Base-by-base conservation (phyloP, 805 yeast genomes). In the Zygosaccharomyces rouxii region DNA sequence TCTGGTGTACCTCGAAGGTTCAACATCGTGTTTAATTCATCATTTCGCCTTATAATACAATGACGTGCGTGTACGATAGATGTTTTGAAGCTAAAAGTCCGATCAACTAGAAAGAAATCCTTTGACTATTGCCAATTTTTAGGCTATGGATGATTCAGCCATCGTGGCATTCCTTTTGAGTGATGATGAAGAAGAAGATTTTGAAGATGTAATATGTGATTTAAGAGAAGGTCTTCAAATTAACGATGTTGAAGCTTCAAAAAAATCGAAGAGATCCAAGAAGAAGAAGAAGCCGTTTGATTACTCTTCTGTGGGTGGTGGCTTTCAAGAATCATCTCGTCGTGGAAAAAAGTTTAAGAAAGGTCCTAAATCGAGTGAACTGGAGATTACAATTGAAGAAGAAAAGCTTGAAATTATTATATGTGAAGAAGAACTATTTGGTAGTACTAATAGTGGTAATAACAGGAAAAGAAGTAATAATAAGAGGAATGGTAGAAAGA, bases 371-470 rank as follows among this genome's bases (percentile, higher is more conserved):
- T 14, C 33, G 6, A 39, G 31, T 23, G 7, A 18, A 16, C 5
- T 16, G 2, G 28, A 18, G 21, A 16, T 3, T 1, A 29, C 5
- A 7, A 18, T 29, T 29, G 33, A 30, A 18, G 42, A 44, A 23
- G 31, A 22, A 13, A 13, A 10, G 13, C 5, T 29, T 9, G 35
- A 31, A 31, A 14, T 38, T 21, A 41, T 28, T 14, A 38, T 30
- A 14, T 10, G 14, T 18, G 48, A 45, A 38, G 33, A 21, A 16
- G 44, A 45, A n/a, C 30, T 45, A n/a, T 45, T 45, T 38, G 29
- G 29, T 30, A 30, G 11, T 16, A 16, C 13, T 33, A 11, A 5
- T 14, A 5, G 21, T 14, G 11, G 11, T 7, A 33, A 14, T 13
- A 30, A 13, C 18, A n/a, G 16, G n/a, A 11, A 7, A 14, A 33